Evolutionary conservation across 768 basidiomycete genomes (phyloP), one percentile per base, ranked within the genome.

Genomic region (Pluteus cervinus): DNA sequence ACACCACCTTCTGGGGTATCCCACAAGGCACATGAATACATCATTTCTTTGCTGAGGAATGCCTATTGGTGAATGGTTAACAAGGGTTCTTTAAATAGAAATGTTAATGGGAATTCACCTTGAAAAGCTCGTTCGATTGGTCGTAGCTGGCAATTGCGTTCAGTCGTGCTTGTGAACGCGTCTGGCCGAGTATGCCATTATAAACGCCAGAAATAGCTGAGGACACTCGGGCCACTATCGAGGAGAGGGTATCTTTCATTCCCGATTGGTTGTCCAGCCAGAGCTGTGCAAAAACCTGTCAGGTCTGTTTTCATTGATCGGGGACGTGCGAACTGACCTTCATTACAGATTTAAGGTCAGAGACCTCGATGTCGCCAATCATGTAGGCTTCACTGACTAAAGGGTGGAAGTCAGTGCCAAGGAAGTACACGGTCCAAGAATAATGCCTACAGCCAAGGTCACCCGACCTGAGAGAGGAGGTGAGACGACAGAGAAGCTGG

Each of bases 1-100:
- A 91, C 71, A 35, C 89, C 91, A 41, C 79, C 81, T 53, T 93
- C 87, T 7, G 79, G 66, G n/a, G 81, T 75, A 33, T 65, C 66
- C 81, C 86, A 94, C 37, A 93, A 71, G 1, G 77, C 91, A 56
- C 88, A 90, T 0, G 88, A 91, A 60, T 92, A 94, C 76, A 90
- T 93, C 91, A 94, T 93, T 59, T 93, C 90, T 37, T 75, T 69
- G 47, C 81, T 85, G 16, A 91, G 66, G 67, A 90, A 85, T 32
- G 83, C 76, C 81, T 82, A 43, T 29, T 40, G 24, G 16, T 29
- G 20, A 36, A 37, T 50, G 25, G 43, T 44, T 24, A 44, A 40
- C 33, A 39, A 26, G 16, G 14, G 33, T 38, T 40, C 22, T 30
- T 22, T 28, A 36, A 24, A 42, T 23, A 31, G 29, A 36, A 35